Evolutionary conservation across 1,139 yeast genomes (phyloP).

Genomic region (Scheffersomyces insectosa): DNA sequence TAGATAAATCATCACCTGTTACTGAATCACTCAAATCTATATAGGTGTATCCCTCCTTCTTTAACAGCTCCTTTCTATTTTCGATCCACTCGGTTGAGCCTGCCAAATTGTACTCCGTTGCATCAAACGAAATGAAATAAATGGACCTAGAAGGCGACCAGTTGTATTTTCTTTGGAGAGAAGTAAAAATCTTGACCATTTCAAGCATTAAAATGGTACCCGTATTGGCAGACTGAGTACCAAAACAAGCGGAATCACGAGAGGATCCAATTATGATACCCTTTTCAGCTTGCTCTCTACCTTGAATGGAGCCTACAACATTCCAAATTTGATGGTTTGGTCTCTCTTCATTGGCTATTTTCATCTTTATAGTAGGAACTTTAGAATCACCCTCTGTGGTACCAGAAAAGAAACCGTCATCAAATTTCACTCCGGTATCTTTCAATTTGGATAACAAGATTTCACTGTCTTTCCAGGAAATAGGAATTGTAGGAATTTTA

Average conservation of each 20-base stretch:
- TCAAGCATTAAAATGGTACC: conserved; percentile 78
- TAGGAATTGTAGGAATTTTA: conserved; percentile 72
- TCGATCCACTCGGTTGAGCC: conserved; percentile 86
- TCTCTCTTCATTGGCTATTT: conserved; percentile 49
- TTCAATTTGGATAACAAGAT: conserved; percentile 48
- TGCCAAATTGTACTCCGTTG: conserved; percentile 75
- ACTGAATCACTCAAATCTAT: conserved; percentile 77
- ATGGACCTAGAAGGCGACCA: conserved; percentile 88
- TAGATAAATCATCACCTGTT: conserved; percentile 58
- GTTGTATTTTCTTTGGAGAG: conserved; percentile 59
- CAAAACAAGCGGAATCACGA: conserved; percentile 76
- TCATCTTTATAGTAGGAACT: conserved; percentile 30
- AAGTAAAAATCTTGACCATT: conserved; percentile 68
- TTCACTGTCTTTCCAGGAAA: conserved; percentile 70
- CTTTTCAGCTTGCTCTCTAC: conserved; percentile 75
- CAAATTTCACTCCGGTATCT: conserved; percentile 47
- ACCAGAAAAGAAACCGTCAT: conserved; percentile 33
- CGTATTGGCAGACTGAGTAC: conserved; percentile 71
- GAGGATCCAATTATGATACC: conserved; percentile 83
- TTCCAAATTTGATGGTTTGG: conserved; percentile 77
- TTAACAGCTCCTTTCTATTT: conserved; percentile 50
- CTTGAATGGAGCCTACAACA: conserved; percentile 73
- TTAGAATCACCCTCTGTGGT: conserved; percentile 8
- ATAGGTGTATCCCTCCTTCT: conserved; percentile 67
- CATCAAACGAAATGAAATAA: conserved; percentile 86